Percentiles rank a stretch among this genome's conserved stretches.
Conservation (phyloP, 2,329 filamentous ascomycete genomes). For the Dothideomycetidae sp. region DNA sequence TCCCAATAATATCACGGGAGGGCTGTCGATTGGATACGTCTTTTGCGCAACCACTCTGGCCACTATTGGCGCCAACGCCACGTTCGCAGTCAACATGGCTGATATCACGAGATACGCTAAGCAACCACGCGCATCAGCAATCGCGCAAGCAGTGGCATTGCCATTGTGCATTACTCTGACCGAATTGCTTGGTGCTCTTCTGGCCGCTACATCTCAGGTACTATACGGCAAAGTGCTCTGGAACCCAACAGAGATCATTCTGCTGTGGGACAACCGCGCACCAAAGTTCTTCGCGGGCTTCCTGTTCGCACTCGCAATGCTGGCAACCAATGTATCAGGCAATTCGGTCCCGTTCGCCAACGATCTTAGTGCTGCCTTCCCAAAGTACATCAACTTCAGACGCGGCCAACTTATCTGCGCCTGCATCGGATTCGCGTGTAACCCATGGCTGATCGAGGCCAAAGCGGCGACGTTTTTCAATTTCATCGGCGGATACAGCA, state of each 20-base stretch:
- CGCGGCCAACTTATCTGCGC: conserved; percentile 29
- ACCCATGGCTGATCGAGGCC: conserved; percentile 31
- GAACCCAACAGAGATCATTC: conserved; percentile 29
- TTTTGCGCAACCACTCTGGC: too few relatives aligned
- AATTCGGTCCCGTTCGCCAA: conserved; percentile 29
- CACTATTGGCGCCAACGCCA: conserved; percentile 16
- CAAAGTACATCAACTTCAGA: conserved; percentile 28
- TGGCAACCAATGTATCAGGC: conserved; percentile 21
- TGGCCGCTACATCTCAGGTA: conserved; percentile 38
- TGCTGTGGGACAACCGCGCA: conserved; percentile 26
- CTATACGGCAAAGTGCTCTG: conserved; percentile 34
- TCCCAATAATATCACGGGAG: too few relatives aligned
- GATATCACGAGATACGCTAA: conserved; percentile 17
- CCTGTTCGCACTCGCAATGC: conserved; percentile 11
- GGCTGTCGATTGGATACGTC: too few relatives aligned
- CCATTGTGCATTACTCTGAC: conserved; percentile 33
- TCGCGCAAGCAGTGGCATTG: conserved; percentile 28
- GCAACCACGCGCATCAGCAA: too few relatives aligned
- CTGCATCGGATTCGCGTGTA: conserved; percentile 23
- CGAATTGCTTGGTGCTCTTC: conserved; percentile 41
- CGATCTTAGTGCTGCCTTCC: conserved; percentile 29
- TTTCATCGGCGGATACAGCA: conserved; percentile 29
- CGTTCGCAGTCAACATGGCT: conserved; percentile 15
- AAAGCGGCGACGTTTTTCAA: conserved; percentile 28
- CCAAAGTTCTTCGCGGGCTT: conserved; percentile 29